Evolutionary conservation across 2,329 filamentous ascomycete genomes (phyloP).

Genomic region (Paecilomyces sp.): DNA sequence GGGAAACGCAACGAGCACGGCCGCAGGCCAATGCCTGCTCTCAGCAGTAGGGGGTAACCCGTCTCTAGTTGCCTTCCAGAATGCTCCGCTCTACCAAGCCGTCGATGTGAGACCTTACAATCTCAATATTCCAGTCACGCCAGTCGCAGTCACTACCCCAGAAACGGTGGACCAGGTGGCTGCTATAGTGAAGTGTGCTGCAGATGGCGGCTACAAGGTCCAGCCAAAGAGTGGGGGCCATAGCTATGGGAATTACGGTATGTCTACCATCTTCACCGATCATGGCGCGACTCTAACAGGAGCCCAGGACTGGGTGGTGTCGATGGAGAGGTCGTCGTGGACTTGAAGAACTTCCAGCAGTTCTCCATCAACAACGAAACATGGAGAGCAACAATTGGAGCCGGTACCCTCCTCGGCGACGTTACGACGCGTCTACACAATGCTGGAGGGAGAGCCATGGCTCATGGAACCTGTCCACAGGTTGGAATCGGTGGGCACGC

Average conservation of each 20-base stretch:
- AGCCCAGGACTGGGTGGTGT: conserved; percentile 25
- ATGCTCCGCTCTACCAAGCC: conserved; percentile 5
- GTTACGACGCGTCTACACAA: conserved; percentile 22
- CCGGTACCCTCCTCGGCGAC: conserved; percentile 26
- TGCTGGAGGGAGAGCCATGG: conserved; percentile 24
- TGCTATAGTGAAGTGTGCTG: conserved; percentile 41
- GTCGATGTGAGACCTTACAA: conserved; percentile 21
- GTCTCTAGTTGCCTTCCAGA: conserved; percentile 6
- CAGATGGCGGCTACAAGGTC: conserved; percentile 37
- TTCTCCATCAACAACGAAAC: conserved; percentile 25
- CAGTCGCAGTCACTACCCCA: conserved; percentile 26
- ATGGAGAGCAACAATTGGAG: conserved; percentile 27
- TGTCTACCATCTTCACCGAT: conserved; percentile 3
- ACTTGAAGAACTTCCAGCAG: conserved; percentile 9
- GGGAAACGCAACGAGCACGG: conserved; percentile 6
- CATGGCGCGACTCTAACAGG: neutral
- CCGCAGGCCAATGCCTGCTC: conserved; percentile 7
- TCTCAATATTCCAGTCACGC: conserved; percentile 21
- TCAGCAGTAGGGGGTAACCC: conserved; percentile 7
- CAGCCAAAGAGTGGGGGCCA: conserved; percentile 49
- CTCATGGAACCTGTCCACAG: conserved; percentile 32
- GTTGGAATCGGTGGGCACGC: conserved; percentile 35
- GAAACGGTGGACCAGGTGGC: conserved; percentile 34
- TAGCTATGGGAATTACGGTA: conserved; percentile 47
- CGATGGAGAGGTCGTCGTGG: conserved; percentile 17